phyloP scores from a whole-genome alignment of 345 rosid species.

The Gossypium arboreum region DNA sequence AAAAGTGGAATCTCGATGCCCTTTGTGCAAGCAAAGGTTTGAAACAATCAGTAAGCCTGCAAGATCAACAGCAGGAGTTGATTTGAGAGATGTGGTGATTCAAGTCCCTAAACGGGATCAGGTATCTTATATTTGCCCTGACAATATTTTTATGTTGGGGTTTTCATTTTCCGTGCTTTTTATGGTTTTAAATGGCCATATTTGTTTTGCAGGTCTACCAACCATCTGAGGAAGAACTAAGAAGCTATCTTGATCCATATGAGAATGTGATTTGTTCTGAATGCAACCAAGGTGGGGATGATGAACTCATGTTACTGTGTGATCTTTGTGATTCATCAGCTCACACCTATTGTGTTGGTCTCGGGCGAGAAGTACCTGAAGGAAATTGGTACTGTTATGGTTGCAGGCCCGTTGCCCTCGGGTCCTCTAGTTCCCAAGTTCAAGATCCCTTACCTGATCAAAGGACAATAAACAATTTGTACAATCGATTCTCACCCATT shows the following conservation, averaged over 20 bases:
- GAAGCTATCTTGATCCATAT: slow-evolving; percentile 89
- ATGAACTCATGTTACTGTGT: slow-evolving; percentile 94
- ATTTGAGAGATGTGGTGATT: slow-evolving; percentile 65
- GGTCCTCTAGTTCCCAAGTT: slow-evolving; percentile 60
- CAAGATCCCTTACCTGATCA: slow-evolving; percentile 49
- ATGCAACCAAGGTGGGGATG: slow-evolving; percentile 94
- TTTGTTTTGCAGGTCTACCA: slow-evolving; percentile 72
- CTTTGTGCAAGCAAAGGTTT: slow-evolving; percentile 91
- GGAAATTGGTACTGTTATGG: slow-evolving; percentile 99
- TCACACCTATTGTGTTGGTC: slow-evolving; percentile 96
- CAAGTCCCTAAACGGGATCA: slow-evolving; percentile 88
- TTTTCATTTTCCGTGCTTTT: slow-evolving; percentile 5
- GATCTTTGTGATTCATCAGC: slow-evolving; percentile 98
- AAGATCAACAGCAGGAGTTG: slow-evolving; percentile 66
- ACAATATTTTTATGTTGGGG: background rate
- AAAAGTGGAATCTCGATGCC: slow-evolving; percentile 95
- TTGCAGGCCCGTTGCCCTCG: slow-evolving; percentile 84
- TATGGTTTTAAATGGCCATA: slow-evolving; percentile 15
- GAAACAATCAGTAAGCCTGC: slow-evolving; percentile 75
- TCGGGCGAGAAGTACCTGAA: slow-evolving; percentile 87
- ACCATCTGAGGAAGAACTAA: slow-evolving; percentile 93
- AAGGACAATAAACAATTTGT: slow-evolving; percentile 39
- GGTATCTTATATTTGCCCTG: slow-evolving; percentile 38
- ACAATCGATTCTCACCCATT: slow-evolving; percentile 43
- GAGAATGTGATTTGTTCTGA: slow-evolving; percentile 88